phyloP scores from a whole-genome alignment of 371 early-diverging fungal genomes.

The Cladochytrium tenue region DNA sequence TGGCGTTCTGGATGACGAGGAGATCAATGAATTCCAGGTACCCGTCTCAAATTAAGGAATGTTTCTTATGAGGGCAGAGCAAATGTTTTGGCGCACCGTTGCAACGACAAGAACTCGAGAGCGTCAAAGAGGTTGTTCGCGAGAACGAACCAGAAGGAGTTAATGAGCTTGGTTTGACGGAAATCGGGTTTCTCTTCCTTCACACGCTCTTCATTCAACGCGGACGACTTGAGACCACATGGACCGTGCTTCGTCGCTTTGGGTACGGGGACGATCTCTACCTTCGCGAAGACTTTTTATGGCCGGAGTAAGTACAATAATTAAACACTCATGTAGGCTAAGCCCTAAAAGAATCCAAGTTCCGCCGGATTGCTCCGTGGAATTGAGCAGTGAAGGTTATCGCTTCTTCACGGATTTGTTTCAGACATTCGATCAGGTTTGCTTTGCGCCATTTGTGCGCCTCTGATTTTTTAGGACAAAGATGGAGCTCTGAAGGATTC shows the following conservation, averaged over 20 bases:
- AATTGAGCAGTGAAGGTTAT: slow-evolving; percentile 90
- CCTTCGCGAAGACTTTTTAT: slow-evolving; percentile 83
- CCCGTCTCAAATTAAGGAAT: neutral
- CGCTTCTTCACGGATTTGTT: slow-evolving; percentile 94
- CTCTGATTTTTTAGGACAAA: slow-evolving; percentile 76
- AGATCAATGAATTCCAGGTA: slow-evolving; percentile 95
- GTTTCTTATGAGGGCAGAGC: too few relatives aligned
- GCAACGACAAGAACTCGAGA: slow-evolving; percentile 90
- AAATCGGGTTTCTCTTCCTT: slow-evolving; percentile 85
- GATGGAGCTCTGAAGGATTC: slow-evolving; percentile 86
- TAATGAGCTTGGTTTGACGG: slow-evolving; percentile 78
- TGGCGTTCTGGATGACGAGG: slow-evolving; percentile 83
- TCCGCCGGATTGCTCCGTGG: slow-evolving; percentile 84
- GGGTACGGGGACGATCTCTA: slow-evolving; percentile 93
- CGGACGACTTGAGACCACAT: slow-evolving; percentile 94
- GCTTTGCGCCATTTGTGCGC: too few relatives aligned
- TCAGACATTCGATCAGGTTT: slow-evolving; percentile 85
- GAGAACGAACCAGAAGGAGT: slow-evolving; percentile 88
- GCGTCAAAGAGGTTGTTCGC: slow-evolving; percentile 88
- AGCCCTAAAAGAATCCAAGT: slow-evolving; percentile 67
- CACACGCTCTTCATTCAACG: slow-evolving; percentile 94
- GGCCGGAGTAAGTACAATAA: slow-evolving; percentile 71
- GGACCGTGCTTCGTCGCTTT: slow-evolving; percentile 93
- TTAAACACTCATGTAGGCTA: too few relatives aligned
- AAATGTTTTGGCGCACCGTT: slow-evolving; percentile 94